Conservation (phyloP, 1,284 basidiomycete genomes). For the Apiotrichum gracile region DNA sequence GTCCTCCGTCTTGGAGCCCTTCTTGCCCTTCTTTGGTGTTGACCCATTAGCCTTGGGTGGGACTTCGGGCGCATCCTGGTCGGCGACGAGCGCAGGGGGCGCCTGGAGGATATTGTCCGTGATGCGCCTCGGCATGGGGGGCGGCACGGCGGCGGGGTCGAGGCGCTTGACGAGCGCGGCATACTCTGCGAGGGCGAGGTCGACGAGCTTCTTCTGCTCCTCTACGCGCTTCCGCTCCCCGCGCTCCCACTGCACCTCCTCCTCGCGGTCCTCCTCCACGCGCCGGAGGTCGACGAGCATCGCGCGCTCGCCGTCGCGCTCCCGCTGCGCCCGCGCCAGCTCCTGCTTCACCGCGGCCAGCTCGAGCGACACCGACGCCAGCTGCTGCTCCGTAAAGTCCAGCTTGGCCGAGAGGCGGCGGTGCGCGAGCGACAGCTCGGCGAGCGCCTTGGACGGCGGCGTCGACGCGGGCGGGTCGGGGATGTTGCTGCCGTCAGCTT, state of each 20-base stretch:
- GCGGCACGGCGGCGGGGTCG: constrained; percentile 37
- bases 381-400: constrained; percentile 37
- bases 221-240: constrained; percentile 35
- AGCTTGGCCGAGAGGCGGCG: constrained; percentile 44
- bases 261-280: constrained; percentile 59
- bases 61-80: background rate
- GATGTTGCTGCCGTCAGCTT: constrained; percentile 24
- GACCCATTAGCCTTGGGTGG: background rate
- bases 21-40: background rate
- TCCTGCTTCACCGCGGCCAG: constrained; percentile 52
- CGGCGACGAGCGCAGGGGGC: constrained; percentile 6
- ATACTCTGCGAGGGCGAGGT: constrained; percentile 43
- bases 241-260: constrained; percentile 48
- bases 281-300: constrained; percentile 30
- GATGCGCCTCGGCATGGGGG: constrained; percentile 18
- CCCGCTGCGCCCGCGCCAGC: constrained; percentile 55
- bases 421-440: constrained; percentile 46
- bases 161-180: constrained; percentile 33
- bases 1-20: background rate
- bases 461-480: constrained; percentile 28
- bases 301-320: constrained; percentile 50
- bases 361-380: constrained; percentile 40
- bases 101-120: constrained; percentile 19
- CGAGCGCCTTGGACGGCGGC: constrained; percentile 35
- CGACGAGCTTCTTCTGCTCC: constrained; percentile 44